Evolutionary conservation across 768 basidiomycete genomes (phyloP), one percentile per base, ranked within the genome.

Genomic region (Suillus discolor): DNA sequence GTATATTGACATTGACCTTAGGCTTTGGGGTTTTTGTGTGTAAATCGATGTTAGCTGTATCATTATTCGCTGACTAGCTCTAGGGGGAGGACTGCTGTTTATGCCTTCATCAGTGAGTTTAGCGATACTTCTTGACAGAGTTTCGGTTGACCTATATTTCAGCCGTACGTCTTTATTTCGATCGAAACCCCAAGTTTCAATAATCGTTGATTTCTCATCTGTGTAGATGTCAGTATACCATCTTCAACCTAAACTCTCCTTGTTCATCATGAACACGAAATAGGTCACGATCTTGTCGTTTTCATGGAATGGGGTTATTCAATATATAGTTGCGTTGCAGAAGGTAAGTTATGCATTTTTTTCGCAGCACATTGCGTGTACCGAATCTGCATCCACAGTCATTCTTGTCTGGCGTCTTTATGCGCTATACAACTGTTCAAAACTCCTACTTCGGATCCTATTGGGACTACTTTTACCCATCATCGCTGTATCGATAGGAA

Each of bases 351-450:
- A 13, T 34, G 20, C 54, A 16, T 36, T 57, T 20, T 20, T 57
- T 20, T 8, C n/a, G 7, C n/a, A 16, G 7, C 57, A 38, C 36
- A 23, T 57, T 39, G 36, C 8, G 4, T 23, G 15, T 13, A 23
- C n/a, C 13, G 36, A 38, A 38, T 38, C 23, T 38, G 57, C 57
- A 38, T 9, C 15, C 6, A 13, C 36, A 57, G 57, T 23, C 7
- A 38, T 57, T 57, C 57, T 57, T 15, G 38, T 57, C 7, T 57
- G 57, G 57, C 57, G 57, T 23, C 57, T 57, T 16, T 57, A 57
- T 23, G 57, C 57, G 3, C 1, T 57, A 23, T 57, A 57, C 23
- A 15, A 38, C 36, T 15, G 57, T 23, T 57, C 57, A 8, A 57
- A 57, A 4, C 36, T 23, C n/a, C 57, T 57, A 8, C 57, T 57